These are phyloP conservation scores for Pichia occidentalis DNA, from an alignment of 805 yeast species.

Conservation along the genomic window DNA sequence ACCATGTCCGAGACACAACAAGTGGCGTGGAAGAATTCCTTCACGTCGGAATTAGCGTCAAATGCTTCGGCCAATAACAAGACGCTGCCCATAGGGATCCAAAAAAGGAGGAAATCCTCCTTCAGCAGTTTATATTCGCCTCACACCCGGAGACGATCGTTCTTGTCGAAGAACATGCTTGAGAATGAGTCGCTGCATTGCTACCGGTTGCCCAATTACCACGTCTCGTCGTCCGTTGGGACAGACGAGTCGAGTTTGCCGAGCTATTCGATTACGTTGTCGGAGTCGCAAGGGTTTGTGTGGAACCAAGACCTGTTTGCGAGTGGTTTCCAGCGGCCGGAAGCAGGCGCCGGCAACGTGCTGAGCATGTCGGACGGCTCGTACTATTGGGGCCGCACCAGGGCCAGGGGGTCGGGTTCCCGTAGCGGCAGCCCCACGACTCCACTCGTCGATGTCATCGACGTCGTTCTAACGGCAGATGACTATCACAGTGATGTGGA, in stretches of 20 bases:
- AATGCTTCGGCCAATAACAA: neutral
- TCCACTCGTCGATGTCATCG: slow-evolving; percentile 12
- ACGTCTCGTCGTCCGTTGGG: slow-evolving; percentile 1
- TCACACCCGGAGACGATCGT: slow-evolving; percentile 49
- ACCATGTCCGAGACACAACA: too few species aligned
- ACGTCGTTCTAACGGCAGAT: neutral
- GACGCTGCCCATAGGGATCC: slow-evolving; percentile 5
- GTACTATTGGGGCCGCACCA: neutral
- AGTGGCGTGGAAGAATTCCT: too few species aligned
- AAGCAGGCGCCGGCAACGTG: slow-evolving; percentile 26
- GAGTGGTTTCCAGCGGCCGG: slow-evolving; percentile 55
- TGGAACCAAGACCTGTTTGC: slow-evolving; percentile 79
- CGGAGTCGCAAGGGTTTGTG: slow-evolving; percentile 65
- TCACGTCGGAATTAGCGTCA: neutral
- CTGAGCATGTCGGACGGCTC: slow-evolving; percentile 21
- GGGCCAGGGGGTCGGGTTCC: neutral
- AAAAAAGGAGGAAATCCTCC: slow-evolving; percentile 25
- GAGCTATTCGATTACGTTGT: slow-evolving; percentile 39
- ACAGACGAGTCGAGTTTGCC: slow-evolving; percentile 23
- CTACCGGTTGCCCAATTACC: slow-evolving; percentile 37
- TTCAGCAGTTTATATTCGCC: slow-evolving; percentile 40
- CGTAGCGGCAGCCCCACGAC: too few species aligned
- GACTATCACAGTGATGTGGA: slow-evolving; percentile 11
- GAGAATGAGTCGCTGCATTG: slow-evolving; percentile 48
- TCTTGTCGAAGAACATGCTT: slow-evolving; percentile 51